Evolutionary conservation across 805 yeast species (phyloP), one percentile per base, ranked within the genome.

Genomic region (Candida succiphila): DNA sequence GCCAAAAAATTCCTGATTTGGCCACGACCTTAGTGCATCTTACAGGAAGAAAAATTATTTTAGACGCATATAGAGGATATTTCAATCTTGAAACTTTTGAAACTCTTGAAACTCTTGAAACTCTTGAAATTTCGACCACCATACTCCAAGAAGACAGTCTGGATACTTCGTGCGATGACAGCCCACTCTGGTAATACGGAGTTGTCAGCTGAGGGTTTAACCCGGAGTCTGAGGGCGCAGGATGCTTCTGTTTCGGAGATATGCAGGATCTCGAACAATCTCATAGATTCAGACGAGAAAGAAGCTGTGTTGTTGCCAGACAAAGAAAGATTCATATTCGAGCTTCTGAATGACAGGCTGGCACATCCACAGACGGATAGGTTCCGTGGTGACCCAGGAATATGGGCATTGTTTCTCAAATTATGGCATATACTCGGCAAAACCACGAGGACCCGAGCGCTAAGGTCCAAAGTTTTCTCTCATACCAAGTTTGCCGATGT

Each of bases 321-420:
- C 36, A 58, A 58, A 34, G 65, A 66, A 17, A 46, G 54, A 1
- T 81, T 81, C 41, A 55, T 78, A 4, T 60, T 78, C 32, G 83
- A 76, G 31, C 57, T 81, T 23, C 39, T 80, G 1, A 62, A 72
- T 33, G 85, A 78, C 46, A 60, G 87, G 35, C 51, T 80, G 45
- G 67, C 69, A 36, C 83, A 75, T 36, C 38, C 41, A 8, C 64
- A 63, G 30, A 49, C 53, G n/a, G 39, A 51, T 2, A 39, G 47
- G 5, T 75, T 75, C 60, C 74, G 66, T 43, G 48, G 36, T n/a
- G 53, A 58, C 34, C 35, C 47, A 2, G 45, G 50, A 2, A 53
- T 70, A 2, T 81, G 89, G 89, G 36, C 39, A 10, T 51, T 78
- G 8, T 66, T 75, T 42, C 47, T 64, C 17, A 42, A 46, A 15